Base-by-base conservation (phyloP, 1,284 basidiomycete species). In the Ceratobasidium sp. region DNA sequence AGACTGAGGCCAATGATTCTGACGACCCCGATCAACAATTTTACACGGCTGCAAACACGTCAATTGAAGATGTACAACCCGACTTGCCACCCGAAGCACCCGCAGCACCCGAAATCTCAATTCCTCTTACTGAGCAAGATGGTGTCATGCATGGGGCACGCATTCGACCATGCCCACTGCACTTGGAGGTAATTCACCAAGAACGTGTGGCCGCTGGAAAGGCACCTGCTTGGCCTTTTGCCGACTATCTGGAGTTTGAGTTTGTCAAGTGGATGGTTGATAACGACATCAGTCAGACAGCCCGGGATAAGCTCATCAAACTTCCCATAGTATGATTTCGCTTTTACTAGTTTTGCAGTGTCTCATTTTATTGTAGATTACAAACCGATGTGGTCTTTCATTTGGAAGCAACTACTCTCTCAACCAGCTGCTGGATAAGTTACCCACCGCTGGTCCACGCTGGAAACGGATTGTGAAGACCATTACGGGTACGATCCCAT, bases 221-320 rank as follows among this genome's bases (percentile, higher is more conserved):
- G 1, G 31, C 52, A 1, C 52, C 52, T 1, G 52, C 31, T 17
- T 54, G 52, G 52, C 58, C 58, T 6, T 62, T 62, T 50, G 49
- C 43, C 7, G 60, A 64, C 38, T 20, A 8, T 10, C 25, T 40
- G 25, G 60, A 64, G 47, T 64, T 64, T 17, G 38, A 49, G 45
- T 53, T 64, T 20, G 60, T 40, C 15, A 50, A 49, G 38, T 64
- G 60, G 60, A 35, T 64, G 45, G 35, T 35, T 15, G 45, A 29
- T 2, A 22, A 45, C 35, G 52, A 52, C 17, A 40, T 68, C 17
- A 38, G 32, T 8, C 53, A 55, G n/a, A 38, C 32, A 2, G 53
- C 53, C 22, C 53, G 53, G 52, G 52, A 54, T 20, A 54, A 54
- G 13, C 52, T 54, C 3, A 54, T 54, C 1, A 54, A 54, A 10